Evolutionary conservation across 1,284 basidiomycete species (phyloP), one percentile per base, ranked within the genome.

Genomic region (Acaromyces ingoldii): DNA sequence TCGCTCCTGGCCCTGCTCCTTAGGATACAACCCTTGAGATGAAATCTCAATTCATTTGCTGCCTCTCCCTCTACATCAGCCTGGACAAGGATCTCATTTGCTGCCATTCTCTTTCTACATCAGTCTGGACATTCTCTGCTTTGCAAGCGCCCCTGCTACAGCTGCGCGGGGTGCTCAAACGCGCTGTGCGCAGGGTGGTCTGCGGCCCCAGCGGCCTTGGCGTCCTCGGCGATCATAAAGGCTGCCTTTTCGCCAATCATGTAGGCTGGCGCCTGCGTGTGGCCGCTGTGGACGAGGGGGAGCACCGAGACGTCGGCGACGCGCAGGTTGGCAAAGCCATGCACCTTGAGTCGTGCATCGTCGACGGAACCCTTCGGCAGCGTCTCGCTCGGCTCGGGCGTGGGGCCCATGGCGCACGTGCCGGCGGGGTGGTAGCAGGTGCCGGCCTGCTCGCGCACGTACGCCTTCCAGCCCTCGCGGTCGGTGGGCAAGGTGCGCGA

Each of bases 391-490:
- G 41, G 41, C 21, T 38, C 26, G 9, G 63, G 55, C 6, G 57
- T 40, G 0, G 70, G 65, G 19, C 65, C 52, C 68, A 71, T 71
- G 2, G 59, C 55, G 33, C 59, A 63, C 1, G 70, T 70, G 13
- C 57, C 51, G 82, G 80, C 38, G 79, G 79, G 54, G 82, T 81
- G 72, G 82, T 83, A 44, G 76, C 70, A 77, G 53, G 79, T 78
- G 11, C 67, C 65, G 6, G 77, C 78, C 9, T 85, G 60, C 34
- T 55, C 69, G 24, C 59, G 62, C 60, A 78, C 50, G 51, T 83
- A 83, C 76, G 81, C 81, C 2, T 81, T 40, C 38, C 38, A 40
- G 7, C 38, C 38, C 28, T 40, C 38, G 17, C 7, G 13, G 17
- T 40, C 38, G 9, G 38, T 40, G 17, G 38, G 38, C 17, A 40